These are phyloP conservation scores for Chionographis japonica DNA, from an alignment of 106 monocot genomes.

Conservation along the genomic window DNA sequence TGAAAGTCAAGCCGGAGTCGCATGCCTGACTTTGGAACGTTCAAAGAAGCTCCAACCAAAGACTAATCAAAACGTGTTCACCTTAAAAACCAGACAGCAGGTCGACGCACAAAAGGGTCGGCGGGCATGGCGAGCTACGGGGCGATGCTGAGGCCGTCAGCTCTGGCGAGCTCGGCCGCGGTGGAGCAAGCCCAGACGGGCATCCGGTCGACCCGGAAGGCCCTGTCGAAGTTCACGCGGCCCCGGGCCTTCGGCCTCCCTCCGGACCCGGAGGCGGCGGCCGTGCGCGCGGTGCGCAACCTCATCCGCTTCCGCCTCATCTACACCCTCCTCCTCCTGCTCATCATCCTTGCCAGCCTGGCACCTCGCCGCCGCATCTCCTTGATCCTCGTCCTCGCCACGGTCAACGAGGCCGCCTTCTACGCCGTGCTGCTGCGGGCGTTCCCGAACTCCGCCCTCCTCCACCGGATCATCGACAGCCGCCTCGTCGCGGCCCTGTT, in stretches of 20 bases:
- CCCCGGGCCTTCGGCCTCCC: conserved; percentile 16
- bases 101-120: too few relatives aligned
- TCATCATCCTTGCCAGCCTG: conserved; percentile 17
- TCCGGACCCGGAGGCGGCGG: conserved; percentile 16
- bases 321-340: conserved; percentile 18
- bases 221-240: conserved; percentile 12
- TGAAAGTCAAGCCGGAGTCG: too few relatives aligned
- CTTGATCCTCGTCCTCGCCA: conserved; percentile 15
- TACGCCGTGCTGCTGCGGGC: conserved; percentile 10
- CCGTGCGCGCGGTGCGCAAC: conserved; percentile 23
- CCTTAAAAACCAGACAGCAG: too few relatives aligned
- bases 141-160: conserved; percentile 1
- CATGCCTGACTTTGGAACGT: too few relatives aligned
- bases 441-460: conserved; percentile 14
- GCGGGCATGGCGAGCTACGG: background rate
- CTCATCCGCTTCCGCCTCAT: conserved; percentile 15
- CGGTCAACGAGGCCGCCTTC: conserved; percentile 6
- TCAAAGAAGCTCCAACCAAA: too few relatives aligned
- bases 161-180: conserved; percentile 1
- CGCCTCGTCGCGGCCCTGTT: conserved; percentile 4
- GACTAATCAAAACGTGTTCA: too few relatives aligned
- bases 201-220: conserved; percentile 6
- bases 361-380: conserved; percentile 9
- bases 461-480: conserved; percentile 1
- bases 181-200: background rate